Evolutionary conservation across 345 rosid species (phyloP).

Genomic region (Corchorus capsularis): DNA sequence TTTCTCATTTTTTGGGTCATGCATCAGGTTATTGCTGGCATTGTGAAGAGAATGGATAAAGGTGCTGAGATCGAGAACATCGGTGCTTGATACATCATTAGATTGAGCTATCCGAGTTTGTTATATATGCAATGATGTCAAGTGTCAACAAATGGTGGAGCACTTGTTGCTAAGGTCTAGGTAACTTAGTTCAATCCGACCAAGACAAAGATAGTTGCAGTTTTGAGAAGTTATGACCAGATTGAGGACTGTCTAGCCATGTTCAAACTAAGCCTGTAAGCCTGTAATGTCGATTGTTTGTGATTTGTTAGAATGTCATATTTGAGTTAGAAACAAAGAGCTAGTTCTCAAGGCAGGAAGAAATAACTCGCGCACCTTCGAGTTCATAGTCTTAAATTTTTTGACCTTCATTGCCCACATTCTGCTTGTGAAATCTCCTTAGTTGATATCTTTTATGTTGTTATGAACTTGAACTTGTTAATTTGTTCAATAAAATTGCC

Average conservation of each 20-base stretch:
- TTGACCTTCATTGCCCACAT: neutral
- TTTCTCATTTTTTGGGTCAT: constrained; percentile 16
- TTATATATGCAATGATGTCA: neutral
- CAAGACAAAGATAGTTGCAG: neutral
- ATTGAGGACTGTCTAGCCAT: neutral
- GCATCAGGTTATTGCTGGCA: constrained; percentile 90
- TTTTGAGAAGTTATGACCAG: neutral
- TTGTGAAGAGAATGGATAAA: constrained; percentile 88
- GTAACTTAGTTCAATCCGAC: neutral
- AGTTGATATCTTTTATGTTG: neutral
- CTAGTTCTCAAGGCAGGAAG: neutral
- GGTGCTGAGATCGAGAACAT: constrained; percentile 71
- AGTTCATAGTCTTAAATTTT: neutral
- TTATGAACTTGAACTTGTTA: neutral
- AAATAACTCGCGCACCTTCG: neutral
- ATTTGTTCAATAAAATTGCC: neutral
- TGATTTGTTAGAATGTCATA: neutral
- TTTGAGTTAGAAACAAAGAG: neutral
- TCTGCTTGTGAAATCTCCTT: neutral
- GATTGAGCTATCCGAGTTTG: neutral
- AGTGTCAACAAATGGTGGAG: neutral
- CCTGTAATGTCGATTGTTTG: neutral
- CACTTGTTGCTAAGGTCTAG: neutral
- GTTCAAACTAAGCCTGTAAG: neutral
- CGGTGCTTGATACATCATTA: constrained; percentile 48